Base-by-base conservation (phyloP, 352 stramenopile genomes). In the Globisporangium apiculatum region DNA sequence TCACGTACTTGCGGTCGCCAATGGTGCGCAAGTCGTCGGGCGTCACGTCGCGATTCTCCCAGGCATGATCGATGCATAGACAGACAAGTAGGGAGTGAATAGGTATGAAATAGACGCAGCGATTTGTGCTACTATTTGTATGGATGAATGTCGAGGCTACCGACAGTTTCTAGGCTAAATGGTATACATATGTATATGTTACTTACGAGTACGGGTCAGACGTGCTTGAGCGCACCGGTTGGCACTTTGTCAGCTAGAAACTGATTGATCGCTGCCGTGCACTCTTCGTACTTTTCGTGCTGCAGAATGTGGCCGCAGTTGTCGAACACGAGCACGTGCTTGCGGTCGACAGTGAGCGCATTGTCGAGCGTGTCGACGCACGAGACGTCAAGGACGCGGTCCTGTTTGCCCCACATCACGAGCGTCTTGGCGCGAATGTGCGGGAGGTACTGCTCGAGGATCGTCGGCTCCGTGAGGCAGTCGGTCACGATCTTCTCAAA, bases 391-490 rank as follows among this genome's bases (percentile, higher is more conserved):
- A 91, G 57, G 10, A 91, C 72, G 54, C 71, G 73, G 46, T 91
- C 81, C 48, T 87, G 67, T 50, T 87, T 76, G 51, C 81, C 81
- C 81, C 78, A 91, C 64, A 91, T 79, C 4, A 91, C 70, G 11
- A 89, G 60, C 43, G 73, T 83, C 49, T 70, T 79, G 6, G 69
- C 70, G 4, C 63, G 66, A 60, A 91, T 91, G 17, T 60, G 60
- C 9, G 76, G 73, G 15, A 91, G 53, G 11, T 81, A 61, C n/a
- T 85, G 65, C 53, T 91, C 81, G 31, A 91, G 60, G 31, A 88
- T 62, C 1, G 75, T 82, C 38, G 66, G 75, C 40, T 89, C 69
- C 31, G 67, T 55, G 36, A 86, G 52, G n/a, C 71, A 76, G 59
- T 89, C 81, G 0, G 49, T 18, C 3, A 85, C 69, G 55, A 91